These are phyloP conservation scores for Penicillium sp. DNA, from an alignment of 2,329 filamentous ascomycete species.

Conservation along the genomic window DNA sequence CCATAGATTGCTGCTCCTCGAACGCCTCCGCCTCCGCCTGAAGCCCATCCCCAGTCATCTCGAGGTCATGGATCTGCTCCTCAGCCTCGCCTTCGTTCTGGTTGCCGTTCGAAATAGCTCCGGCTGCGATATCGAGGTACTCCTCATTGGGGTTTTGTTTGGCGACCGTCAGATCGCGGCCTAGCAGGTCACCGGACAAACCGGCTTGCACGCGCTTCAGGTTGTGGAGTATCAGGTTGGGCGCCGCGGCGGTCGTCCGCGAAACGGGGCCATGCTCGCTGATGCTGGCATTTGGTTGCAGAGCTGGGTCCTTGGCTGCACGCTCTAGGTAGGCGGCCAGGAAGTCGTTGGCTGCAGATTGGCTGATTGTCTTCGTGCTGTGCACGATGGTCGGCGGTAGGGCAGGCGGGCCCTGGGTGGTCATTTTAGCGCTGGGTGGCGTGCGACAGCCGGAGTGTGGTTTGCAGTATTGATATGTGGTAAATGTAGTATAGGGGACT, in stretches of 20 bases:
- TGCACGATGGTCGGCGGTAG: slow-evolving; percentile 39
- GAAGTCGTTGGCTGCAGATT: slow-evolving; percentile 41
- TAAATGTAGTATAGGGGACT: background rate
- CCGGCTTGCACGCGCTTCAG: slow-evolving; percentile 45
- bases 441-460: background rate
- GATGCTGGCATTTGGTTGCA: slow-evolving; percentile 44
- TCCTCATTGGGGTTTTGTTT: slow-evolving; percentile 35
- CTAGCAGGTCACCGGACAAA: slow-evolving; percentile 41
- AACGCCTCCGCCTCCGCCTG: slow-evolving; percentile 35
- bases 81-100: slow-evolving; percentile 38
- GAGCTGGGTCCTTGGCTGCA: slow-evolving; percentile 39
- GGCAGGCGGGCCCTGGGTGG: slow-evolving; percentile 34
- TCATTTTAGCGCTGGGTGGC: slow-evolving; percentile 28
- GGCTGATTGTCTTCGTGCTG: slow-evolving; percentile 33
- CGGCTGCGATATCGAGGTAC: slow-evolving; percentile 38
- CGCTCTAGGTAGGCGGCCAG: slow-evolving; percentile 42
- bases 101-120: slow-evolving; percentile 26
- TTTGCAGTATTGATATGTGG: background rate
- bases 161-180: slow-evolving; percentile 38
- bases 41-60: slow-evolving; percentile 39
- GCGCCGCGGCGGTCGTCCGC: slow-evolving; percentile 38
- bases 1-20: slow-evolving; percentile 40
- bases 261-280: slow-evolving; percentile 43
- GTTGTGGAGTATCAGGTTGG: slow-evolving; percentile 44
- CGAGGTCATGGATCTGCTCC: slow-evolving; percentile 38